phyloP scores from a whole-genome alignment of 306 rosid species.

The Cucurbita pepo region DNA sequence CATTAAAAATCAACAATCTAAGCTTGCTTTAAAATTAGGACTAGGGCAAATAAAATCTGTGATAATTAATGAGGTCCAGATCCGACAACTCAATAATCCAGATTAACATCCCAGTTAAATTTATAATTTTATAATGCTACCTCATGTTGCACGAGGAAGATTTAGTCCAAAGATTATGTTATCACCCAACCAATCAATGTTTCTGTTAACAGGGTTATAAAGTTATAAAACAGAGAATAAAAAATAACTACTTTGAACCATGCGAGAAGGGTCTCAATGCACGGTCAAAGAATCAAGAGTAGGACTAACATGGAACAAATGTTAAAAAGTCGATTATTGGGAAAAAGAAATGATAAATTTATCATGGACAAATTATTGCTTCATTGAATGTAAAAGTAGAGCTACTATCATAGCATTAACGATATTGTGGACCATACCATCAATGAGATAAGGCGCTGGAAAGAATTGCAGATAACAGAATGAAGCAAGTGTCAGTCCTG shows the following conservation, averaged over 20 bases:
- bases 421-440: slow-evolving; percentile 39
- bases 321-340: not conserved
- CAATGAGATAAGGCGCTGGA: slow-evolving; percentile 70
- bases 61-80: not conserved
- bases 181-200: not conserved
- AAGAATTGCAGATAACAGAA: slow-evolving; percentile 90
- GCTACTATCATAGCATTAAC: not conserved
- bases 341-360: not conserved
- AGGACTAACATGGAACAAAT: not conserved
- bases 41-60: not conserved
- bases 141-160: not conserved
- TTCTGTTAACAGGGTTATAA: not conserved
- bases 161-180: not conserved
- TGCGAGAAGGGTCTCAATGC: not conserved
- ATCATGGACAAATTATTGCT: not conserved
- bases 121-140: not conserved
- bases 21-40: not conserved
- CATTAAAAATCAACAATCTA: not conserved
- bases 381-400: not conserved
- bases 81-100: not conserved
- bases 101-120: not conserved
- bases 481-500: slow-evolving; percentile 62
- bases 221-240: not conserved
- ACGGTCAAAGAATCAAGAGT: not conserved
- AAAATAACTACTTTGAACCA: not conserved